Evolutionary conservation across 257 asterid species (phyloP), one percentile per base, ranked within the genome.

Genomic region (Solanum sejunctum): DNA sequence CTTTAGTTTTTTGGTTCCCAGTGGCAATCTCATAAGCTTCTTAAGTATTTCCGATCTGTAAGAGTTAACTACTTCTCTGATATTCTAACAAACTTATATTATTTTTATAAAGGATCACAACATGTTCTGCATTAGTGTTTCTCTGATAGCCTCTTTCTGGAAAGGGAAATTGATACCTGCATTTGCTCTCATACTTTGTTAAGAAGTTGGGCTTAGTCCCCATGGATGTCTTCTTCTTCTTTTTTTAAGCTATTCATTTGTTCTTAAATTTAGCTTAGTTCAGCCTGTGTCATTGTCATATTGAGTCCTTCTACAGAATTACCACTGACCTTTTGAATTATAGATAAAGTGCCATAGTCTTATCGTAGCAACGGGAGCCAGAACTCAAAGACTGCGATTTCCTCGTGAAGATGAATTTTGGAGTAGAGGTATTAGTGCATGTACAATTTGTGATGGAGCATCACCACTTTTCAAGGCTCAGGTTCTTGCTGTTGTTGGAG

Each of bases 361-460:
- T 86, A 93, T 96, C 75, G 90, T 95, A 84, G 98, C 99, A 45
- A 96, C 99, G 18, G 99, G 99, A 86, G 99, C 99, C 84, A 92
- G 95, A 72, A 98, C 99, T 21, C 93, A 81, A 91, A 91, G 95
- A 86, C 89, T 95, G 78, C 84, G 90, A 41, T 87, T 96, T 85
- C 98, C 99, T 57, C 92, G 98, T 47, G 99, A 96, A 91, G 97
- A 93, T 20, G 99, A 96, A 87, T 96, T 96, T 84, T 96, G 99
- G 99, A 95, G 99, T 83, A 92, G 99, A 89, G 99, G 99, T 86
- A 95, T 96, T 84, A 96, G 98, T 89, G 99, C 99, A 15, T 96
- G 99, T 84, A 97, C 99, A 81, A 96, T 96, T 61, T 96, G 99
- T 90, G 99, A 96, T 87, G 99, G 99, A 84, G 98, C 99, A 75